phyloP scores from a whole-genome alignment of 441 rosid genomes.

The Jatropha multifida region DNA sequence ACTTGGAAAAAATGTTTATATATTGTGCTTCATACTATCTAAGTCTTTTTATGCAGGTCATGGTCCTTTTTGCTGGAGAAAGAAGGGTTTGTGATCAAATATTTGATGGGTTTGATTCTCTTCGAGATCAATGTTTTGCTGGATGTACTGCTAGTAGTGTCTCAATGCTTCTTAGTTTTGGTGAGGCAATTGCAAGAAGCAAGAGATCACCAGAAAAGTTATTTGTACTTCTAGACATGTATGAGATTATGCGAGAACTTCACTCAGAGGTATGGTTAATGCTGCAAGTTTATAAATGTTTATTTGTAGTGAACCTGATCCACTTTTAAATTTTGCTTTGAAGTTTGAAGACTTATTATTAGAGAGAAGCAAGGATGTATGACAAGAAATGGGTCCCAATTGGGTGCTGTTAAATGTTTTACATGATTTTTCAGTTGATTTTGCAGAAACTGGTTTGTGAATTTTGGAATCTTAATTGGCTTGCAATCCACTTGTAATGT shows the following conservation, averaged over 20 bases:
- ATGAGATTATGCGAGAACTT: slow-evolving; percentile 96
- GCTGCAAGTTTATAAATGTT: not conserved
- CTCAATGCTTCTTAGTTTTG: slow-evolving; percentile 94
- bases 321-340: not conserved
- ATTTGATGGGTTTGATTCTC: slow-evolving; percentile 81
- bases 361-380: not conserved
- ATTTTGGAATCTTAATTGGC: not conserved
- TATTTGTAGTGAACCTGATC: not conserved
- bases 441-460: not conserved
- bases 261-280: slow-evolving; percentile 73
- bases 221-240: slow-evolving; percentile 98
- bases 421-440: not conserved
- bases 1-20: not conserved
- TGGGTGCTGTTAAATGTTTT: not conserved
- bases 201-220: slow-evolving; percentile 97
- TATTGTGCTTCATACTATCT: slow-evolving; percentile 24
- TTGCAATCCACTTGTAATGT: not conserved
- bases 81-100: slow-evolving; percentile 90
- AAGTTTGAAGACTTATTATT: not conserved
- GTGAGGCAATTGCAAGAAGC: slow-evolving; percentile 97
- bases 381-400: not conserved
- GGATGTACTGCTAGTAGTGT: slow-evolving; percentile 81
- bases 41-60: slow-evolving; percentile 59
- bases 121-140: slow-evolving; percentile 90
- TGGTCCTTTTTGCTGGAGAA: slow-evolving; percentile 90